Base-by-base conservation (phyloP, 2,329 filamentous ascomycete genomes). In the Epichloe brachyelytri region DNA sequence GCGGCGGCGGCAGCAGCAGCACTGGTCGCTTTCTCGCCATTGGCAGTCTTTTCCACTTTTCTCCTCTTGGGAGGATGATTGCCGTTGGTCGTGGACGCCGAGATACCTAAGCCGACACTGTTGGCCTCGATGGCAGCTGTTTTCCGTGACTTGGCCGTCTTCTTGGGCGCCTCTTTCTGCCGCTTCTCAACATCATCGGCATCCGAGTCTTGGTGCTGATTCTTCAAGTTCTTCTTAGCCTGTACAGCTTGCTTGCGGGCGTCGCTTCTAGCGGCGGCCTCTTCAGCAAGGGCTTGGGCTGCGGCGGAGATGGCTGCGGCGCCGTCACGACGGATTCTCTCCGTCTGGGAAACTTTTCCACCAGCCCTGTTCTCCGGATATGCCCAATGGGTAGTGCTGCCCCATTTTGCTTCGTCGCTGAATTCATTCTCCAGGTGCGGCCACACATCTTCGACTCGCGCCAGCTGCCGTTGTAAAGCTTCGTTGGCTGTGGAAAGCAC, bases 401-500 rank as follows among this genome's bases (percentile, higher is more conserved):
- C 93, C 71, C 89, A 84, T 68, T 94, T 88, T 50, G 93, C 88
- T 68, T 97, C 89, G 55, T 96, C 89, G 68, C 88, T 95, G 62
- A 98, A 88, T 66, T 98, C 93, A 53, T 77, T 75, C 56, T 94
- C 85, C 52, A 97, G 80, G 68, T 90, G 83, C 19, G 88, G 85
- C 76, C 86, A 95, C 34, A 94, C 84, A 59, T 86, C 84, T 63
- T 95, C 86, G 62, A 96, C 82, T 49, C 94, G 87, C 53, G 79
- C 73, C 37, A 96, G 76, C 62, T 96, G 89, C 63, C 86, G 87
- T 57, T 88, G 81, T 12, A 97, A 79, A 44, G 90, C 88, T 59
- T 95, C 87, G 60, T 91, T 93, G 50, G 93, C 91, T 15, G 91
- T 94, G 38, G 87, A 85, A 51, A 97, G 85, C 59, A 98, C 93